Evolutionary conservation across 768 basidiomycete genomes (phyloP).

Genomic region (Agaricus subrufescens): DNA sequence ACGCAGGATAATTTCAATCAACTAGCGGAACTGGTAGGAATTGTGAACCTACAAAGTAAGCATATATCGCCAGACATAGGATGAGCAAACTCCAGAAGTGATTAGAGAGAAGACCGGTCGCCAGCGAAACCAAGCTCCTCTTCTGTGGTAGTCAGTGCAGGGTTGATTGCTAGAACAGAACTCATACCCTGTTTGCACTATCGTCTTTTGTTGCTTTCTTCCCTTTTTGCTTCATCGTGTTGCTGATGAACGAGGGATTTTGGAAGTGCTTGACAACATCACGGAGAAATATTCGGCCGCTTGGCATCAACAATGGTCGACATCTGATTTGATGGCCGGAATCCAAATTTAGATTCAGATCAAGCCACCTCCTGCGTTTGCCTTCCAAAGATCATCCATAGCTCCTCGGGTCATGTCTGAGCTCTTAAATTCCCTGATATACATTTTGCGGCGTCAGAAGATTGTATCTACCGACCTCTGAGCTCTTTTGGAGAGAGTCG

Average conservation of each 20-base stretch:
- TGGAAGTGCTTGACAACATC: neutral
- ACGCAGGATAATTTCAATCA: constrained; percentile 8
- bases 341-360: neutral
- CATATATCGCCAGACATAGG: constrained; percentile 2
- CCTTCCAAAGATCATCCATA: too few species aligned
- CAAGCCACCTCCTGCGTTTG: neutral
- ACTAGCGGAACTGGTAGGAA: neutral
- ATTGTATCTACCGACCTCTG: too few species aligned
- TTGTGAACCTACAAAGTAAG: constrained; percentile 8
- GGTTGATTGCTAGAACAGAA: neutral
- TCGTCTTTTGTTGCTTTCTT: neutral
- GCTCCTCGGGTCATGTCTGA: too few species aligned
- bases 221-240: neutral
- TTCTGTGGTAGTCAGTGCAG: neutral
- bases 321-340: neutral
- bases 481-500: too few species aligned
- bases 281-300: neutral
- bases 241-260: neutral
- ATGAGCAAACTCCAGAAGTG: constrained; percentile 7
- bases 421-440: too few species aligned
- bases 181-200: neutral
- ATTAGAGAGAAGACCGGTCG: neutral
- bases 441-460: too few species aligned
- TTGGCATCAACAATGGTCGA: neutral
- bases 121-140: neutral